Percentiles rank a stretch among this genome's conserved stretches.
phyloP scores from a whole-genome alignment of 1,284 basidiomycete genomes.

The Sphaerobolus stellatus region DNA sequence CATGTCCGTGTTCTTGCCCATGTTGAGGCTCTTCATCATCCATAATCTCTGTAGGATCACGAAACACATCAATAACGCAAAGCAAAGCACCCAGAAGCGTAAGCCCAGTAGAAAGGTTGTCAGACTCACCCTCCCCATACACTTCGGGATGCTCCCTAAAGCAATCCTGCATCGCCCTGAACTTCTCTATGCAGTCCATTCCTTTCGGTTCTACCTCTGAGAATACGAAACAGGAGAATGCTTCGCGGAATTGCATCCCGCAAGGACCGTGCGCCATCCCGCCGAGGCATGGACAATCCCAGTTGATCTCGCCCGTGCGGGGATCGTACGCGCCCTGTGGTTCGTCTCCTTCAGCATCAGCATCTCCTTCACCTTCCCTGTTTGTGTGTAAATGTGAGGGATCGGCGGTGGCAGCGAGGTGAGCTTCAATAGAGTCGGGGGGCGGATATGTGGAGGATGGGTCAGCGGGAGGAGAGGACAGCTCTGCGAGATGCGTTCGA shows the following conservation, averaged over 20 bases:
- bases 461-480: no score
- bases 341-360: conserved; percentile 31
- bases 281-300: conserved; percentile 96
- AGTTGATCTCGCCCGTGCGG: conserved; percentile 96
- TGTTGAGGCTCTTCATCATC: no score
- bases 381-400: no score
- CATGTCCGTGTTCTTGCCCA: no score
- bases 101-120: no score
- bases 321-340: conserved; percentile 74
- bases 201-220: conserved; percentile 97
- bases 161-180: conserved; percentile 97
- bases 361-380: conserved; percentile 23
- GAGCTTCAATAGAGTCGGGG: no score
- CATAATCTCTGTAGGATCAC: no score
- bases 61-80: no score
- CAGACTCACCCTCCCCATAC: conserved; percentile 86
- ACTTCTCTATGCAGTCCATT: conserved; percentile 96
- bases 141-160: conserved; percentile 95
- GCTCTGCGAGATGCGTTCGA: no score
- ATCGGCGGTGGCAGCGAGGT: no score
- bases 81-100: no score
- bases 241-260: conserved; percentile 90
- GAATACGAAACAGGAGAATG: conserved; percentile 96
- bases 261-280: conserved; percentile 99
- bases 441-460: no score